Evolutionary conservation across 805 yeast species (phyloP), one percentile per base, ranked within the genome.

Genomic region (Kodamaea hsintzibuensis): DNA sequence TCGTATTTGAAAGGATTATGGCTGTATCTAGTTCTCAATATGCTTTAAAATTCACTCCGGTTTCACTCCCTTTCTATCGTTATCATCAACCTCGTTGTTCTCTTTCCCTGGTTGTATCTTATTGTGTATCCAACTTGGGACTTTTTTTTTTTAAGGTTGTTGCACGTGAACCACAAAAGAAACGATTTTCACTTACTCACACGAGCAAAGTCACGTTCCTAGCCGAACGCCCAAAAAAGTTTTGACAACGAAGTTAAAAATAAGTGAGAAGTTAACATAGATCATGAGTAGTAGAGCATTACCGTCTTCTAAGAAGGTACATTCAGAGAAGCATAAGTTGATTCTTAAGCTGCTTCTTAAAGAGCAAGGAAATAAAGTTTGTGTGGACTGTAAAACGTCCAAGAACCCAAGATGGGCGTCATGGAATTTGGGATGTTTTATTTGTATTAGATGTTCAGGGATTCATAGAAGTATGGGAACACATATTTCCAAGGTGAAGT

Each of bases 341-440:
- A 86, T 90, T 42, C 76, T 95, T 57, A 84, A 84, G 69, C 83
- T 86, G 33, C 78, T 95, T 33, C 80, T 95, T 44, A 84, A 83
- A 55, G 97, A 91, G 62, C 84, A 85, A 0, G 83, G 83, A 38
- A 95, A 95, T 76, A 83, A 82, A 63, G 68, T 74, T 44, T 93
- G 99, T 70, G 96, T 92, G 1, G 99, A 93, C 70, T 93, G 99
- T 73, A 93, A 95, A 69, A 80, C 85, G 0, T 81, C 93, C 12
- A 81, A 87, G 37, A 96, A 93, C 70, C 99, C 99, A 18, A 81
- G 98, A 52, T 93, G 99, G 99, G 97, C 98, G 9, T 86, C 96
- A 16, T 93, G 98, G 97, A 91, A 88, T 62, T 70, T 93, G 51
- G 99, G 99, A 19, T 84, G 95, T 53, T 92, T 95, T 64, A 82